Evolutionary conservation across 129 eudicot genomes (phyloP), one percentile per base, ranked within the genome.

Genomic region (Artemisia tridentata): DNA sequence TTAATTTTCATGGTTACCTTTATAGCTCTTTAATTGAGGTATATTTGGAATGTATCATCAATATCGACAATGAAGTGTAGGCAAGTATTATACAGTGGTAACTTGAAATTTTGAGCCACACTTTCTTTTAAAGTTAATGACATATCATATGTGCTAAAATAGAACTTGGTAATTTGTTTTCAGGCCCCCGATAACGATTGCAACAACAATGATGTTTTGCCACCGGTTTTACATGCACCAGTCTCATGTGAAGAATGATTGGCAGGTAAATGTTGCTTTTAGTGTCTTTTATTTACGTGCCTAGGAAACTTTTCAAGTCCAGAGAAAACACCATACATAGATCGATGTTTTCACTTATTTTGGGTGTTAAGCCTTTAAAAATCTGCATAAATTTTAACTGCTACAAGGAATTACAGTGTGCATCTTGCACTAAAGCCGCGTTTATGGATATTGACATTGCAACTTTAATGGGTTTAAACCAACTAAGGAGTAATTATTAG

Each of bases 201-300:
- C 97, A 71, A 90, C 89, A 64, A 81, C 91, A 48, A 55, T 85
- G 74, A 70, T 87, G 80, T 81, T 87, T 69, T 90, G 97, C 79
- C 95, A 90, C 79, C 87, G 97, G 61, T 90, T 90, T 75, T 90
- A 83, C 71, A 85, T 83, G 87, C 80, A 79, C 27, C 97, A 90
- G 67, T 90, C 95, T 80, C 95, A 79, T 79, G 79, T 80, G 55
- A 90, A 87, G 84, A 90, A 81, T 80, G 81, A 88, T 71, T 85
- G 95, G 95, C 84, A 81, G 91, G 97, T 86, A 76, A 71, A 27
- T 50, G 31, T 70, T 31, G 34, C 27, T 17, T 71, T 76, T 7
- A 15, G 7, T 23, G 21, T 46, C 48, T 53, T 66, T n/a, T 47
- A 60, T 2, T 52, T 78, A 54, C 1, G 9, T 54, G 60, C 55